Evolutionary conservation across 73 alveolate genomes (phyloP), one percentile per base, ranked within the genome.

Genomic region (Paramecium primaurelia): DNA sequence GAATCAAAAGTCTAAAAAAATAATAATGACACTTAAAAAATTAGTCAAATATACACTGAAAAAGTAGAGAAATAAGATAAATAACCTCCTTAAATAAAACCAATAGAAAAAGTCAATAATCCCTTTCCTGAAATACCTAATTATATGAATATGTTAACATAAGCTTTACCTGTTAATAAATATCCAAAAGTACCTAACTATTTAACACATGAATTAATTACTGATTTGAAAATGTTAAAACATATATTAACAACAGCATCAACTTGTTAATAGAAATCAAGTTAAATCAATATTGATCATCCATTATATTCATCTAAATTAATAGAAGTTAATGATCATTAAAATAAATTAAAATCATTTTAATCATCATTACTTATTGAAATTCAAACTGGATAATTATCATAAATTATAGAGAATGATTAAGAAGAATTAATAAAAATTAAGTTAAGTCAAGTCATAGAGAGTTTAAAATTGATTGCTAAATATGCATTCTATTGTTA

Each of bases 401-500:
- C 84, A 2, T 10, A 64, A 54, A 54, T 54, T 5, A 54, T 54
- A n/a, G 11, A 54, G 11, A 18, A 18, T n/a, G 32, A 54, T 54
- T 5, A 54, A 5, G 69, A 54, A 14, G 84, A 64, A 12, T 64
- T 34, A 26, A 8, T 32, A 10, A 32, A 28, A 6, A 28, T 64
- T 14, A 64, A 64, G 26, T 64, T 32, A 34, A 64, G 47, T 64
- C 28, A 64, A 64, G 49, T 64, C 7, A 26, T 64, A 34, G 84
- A 64, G 47, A 64, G 84, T 64, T 64, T 64, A 3, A 64, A 64
- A 26, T 34, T 64, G 22, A 64, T 64, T 11, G 84, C 51, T 6
- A 64, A 64, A 64, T 64, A 64, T 64, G 84, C 84, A 1, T 64
- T 64, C 30, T 64, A 64, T 64, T 64, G 84, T 64, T 64, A 64